Percentiles rank a stretch among this genome's conserved stretches.
Evolutionary conservation across 768 basidiomycete species (phyloP).

Genomic region (Auricularia auricula-judae): DNA sequence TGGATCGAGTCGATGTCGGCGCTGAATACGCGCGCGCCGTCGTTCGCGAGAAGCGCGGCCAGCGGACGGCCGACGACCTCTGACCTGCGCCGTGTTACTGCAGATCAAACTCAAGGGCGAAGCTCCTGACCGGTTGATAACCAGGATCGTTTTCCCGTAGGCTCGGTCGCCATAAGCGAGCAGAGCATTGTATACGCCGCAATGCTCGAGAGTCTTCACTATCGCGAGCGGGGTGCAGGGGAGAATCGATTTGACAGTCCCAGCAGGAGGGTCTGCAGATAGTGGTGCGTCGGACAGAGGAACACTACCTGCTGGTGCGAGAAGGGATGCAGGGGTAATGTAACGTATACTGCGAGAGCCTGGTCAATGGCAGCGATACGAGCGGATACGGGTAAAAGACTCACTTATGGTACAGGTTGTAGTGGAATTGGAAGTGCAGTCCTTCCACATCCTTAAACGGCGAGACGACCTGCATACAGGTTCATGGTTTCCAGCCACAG

Average conservation of each 20-base stretch:
- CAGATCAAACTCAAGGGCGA: not conserved
- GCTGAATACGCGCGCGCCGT: conserved; percentile 91
- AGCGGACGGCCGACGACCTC: conserved; percentile 96
- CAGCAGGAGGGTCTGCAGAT: conserved; percentile 60
- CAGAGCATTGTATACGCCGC: conserved; percentile 87
- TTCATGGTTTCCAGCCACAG: not conserved
- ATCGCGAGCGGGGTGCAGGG: conserved; percentile 96
- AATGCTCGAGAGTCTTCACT: conserved; percentile 86
- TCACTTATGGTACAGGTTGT: conserved; percentile 91
- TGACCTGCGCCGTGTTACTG: conserved; percentile 37
- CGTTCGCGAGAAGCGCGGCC: conserved; percentile 91
- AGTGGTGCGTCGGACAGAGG: conserved; percentile 20
- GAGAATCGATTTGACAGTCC: conserved; percentile 90
- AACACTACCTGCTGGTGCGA: conserved; percentile 27
- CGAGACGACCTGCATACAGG: conserved; percentile 62
- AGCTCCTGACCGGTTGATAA: conserved; percentile 70
- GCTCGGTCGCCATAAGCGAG: conserved; percentile 91
- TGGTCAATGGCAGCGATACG: too few species aligned
- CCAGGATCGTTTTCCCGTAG: conserved; percentile 84
- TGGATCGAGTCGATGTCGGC: conserved; percentile 91
- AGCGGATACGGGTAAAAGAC: conserved; percentile 10
- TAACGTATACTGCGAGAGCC: conserved; percentile 66
- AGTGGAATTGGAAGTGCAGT: conserved; percentile 90
- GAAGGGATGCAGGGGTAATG: conserved; percentile 67
- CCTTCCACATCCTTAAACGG: conserved; percentile 98